These are phyloP conservation scores for Sporothrix brasiliensis DNA, from an alignment of 2,329 filamentous ascomycete species.

Conservation along the genomic window DNA sequence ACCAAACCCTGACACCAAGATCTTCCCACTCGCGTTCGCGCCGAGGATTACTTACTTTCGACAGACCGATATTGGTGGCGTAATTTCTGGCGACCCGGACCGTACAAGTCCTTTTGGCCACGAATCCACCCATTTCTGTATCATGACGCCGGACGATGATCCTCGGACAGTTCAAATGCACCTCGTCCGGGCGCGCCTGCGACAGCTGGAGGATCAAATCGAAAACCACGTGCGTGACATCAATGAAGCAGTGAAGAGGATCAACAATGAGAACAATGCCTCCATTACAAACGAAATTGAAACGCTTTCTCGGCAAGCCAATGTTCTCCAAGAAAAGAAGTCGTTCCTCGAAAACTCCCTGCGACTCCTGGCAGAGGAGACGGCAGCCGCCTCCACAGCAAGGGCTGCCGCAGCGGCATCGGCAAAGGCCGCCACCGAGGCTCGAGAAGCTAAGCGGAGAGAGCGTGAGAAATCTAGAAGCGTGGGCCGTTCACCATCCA, in stretches of 20 bases:
- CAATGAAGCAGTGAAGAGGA: constrained; percentile 73
- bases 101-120: constrained; percentile 88
- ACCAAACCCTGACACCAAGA: constrained; percentile 89
- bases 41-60: constrained; percentile 97
- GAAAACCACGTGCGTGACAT: constrained; percentile 71
- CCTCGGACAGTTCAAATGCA: constrained; percentile 85
- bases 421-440: constrained; percentile 7
- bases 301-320: constrained; percentile 58
- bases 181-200: constrained; percentile 78
- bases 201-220: constrained; percentile 77
- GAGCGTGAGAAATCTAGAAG: neutral
- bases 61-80: constrained; percentile 87
- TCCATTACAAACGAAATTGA: constrained; percentile 61
- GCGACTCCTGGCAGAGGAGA: constrained; percentile 51
- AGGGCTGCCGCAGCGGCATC: constrained; percentile 17
- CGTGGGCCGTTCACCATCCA: neutral
- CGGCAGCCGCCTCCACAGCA: constrained; percentile 38
- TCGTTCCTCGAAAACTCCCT: constrained; percentile 63
- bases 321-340: constrained; percentile 61
- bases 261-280: constrained; percentile 51
- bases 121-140: constrained; percentile 90
- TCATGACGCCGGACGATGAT: constrained; percentile 90
- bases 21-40: constrained; percentile 86
- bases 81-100: constrained; percentile 77
- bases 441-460: neutral